Evolutionary conservation across 495 filamentous ascomycete genomes (phyloP).

Genomic region (Thozetella sp.): DNA sequence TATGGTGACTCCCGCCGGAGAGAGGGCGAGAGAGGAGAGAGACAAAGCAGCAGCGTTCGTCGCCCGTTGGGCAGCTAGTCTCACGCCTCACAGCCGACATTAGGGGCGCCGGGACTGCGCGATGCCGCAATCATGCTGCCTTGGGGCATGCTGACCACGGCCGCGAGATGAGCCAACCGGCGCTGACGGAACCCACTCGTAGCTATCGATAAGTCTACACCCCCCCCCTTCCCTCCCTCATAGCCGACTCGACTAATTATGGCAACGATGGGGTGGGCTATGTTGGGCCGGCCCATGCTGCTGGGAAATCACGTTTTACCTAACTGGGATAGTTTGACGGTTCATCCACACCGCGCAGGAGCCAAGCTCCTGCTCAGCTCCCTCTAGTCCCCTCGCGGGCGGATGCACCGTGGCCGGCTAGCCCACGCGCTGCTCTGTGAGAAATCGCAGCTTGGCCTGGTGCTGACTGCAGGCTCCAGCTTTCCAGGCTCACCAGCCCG

Average conservation of each 20-base stretch:
- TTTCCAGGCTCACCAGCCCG: not conserved
- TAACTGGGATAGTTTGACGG: not conserved
- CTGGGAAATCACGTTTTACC: not conserved
- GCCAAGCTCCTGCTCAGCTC: slow-evolving; percentile 2
- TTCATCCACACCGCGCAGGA: not conserved
- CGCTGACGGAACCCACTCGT: not conserved
- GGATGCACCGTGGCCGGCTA: not conserved
- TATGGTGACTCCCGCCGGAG: too few relatives aligned
- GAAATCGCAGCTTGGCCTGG: not conserved
- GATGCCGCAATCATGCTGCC: not conserved
- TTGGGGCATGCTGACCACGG: not conserved
- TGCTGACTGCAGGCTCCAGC: slow-evolving; percentile 1
- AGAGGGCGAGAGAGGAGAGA: too few relatives aligned
- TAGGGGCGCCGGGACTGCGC: not conserved
- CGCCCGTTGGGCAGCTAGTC: too few relatives aligned
- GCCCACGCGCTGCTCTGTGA: not conserved
- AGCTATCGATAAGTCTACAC: too few relatives aligned
- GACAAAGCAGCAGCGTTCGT: too few relatives aligned
- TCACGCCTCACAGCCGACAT: not conserved
- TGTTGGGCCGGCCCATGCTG: slow-evolving; percentile 1
- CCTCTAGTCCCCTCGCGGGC: not conserved
- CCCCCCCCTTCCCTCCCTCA: too few relatives aligned
- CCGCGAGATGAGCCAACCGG: slow-evolving; percentile 1
- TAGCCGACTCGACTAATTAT: not conserved
- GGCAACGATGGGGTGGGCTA: slow-evolving; percentile 1